Evolutionary conservation across 2,329 filamentous ascomycete species (phyloP), one percentile per base, ranked within the genome.

Genomic region (Stromatinia cepivora): DNA sequence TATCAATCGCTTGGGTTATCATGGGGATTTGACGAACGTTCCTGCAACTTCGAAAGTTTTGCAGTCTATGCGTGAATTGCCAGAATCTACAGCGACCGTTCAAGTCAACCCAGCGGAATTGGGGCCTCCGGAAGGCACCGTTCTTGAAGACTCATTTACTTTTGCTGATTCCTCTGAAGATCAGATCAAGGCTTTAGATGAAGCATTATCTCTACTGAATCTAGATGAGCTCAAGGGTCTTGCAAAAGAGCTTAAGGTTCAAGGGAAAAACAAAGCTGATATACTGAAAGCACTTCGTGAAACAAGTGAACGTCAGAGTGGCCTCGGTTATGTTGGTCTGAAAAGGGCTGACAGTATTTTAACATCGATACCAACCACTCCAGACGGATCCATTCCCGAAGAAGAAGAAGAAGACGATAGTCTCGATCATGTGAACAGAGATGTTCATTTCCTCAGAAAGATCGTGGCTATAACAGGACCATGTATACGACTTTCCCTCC

Each of bases 251-350:
- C 92, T 89, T 4, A 97, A 93, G 75, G 86, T 96, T 0, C 88
- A 92, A 75, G 94, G 94, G 1, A 95, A 92, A 79, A 97, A 92
- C 75, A 99, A 99, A 79, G 83, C 86, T 48, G 93, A 96, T 48
- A 81, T 98, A 10, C 81, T 94, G 39, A 86, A 85, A 71, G 90
- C 90, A n/a, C 83, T 98, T 11, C 86, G 88, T n/a, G 86, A 85
- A 64, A 87, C 89, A 76, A 94, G 91, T 77, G 87, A 88, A 69
- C 88, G 87, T 70, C 94, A 98, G 77, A 83, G 86, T 10, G 90
- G 92, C 0, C 82, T 98, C n/a, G 84, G 87, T 70, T 92, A 90
- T 72, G 82, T 89, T 42, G 87, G 88, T 2, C 80, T 93, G 69
- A 88, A 86, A 74, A 84, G 90, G 70, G 88, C 74, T 52, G 74